Conservation (phyloP, 192 early-diverging fungal genomes). For the Backusella tarrabulga region DNA sequence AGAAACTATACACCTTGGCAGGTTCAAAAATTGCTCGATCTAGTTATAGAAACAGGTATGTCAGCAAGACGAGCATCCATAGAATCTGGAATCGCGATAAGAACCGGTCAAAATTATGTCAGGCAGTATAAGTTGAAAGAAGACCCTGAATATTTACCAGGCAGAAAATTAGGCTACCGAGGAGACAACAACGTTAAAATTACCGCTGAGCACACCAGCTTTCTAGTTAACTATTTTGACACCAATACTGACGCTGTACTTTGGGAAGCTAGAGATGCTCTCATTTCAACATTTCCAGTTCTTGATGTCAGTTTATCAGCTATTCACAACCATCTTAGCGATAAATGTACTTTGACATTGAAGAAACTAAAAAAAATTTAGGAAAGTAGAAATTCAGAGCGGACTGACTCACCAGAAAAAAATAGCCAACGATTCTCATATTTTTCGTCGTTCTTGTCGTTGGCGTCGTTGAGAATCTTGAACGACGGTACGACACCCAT, state of each 20-base stretch:
- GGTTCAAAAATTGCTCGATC: too few relatives aligned
- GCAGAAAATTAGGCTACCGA: background rate
- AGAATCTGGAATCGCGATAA: too few relatives aligned
- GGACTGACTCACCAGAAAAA: too few relatives aligned
- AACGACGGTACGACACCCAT: too few relatives aligned
- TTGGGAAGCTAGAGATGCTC: background rate
- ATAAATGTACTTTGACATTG: background rate
- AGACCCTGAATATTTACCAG: background rate
- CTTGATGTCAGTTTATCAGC: background rate
- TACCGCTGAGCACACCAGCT: background rate
- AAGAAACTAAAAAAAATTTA: background rate
- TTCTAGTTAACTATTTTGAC: background rate
- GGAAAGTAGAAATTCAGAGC: background rate
- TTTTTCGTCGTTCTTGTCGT: too few relatives aligned
- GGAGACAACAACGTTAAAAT: background rate
- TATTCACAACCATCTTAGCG: background rate
- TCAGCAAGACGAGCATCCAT: too few relatives aligned
- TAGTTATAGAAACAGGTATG: too few relatives aligned
- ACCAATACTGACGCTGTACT: background rate
- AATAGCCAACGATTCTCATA: too few relatives aligned
- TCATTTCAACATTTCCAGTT: background rate
- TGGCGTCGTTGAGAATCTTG: too few relatives aligned
- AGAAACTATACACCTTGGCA: too few relatives aligned
- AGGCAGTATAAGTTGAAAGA: background rate
- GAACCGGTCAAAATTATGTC: too few relatives aligned